phyloP scores from a whole-genome alignment of 768 basidiomycete species.

The Amanita brunnescens region DNA sequence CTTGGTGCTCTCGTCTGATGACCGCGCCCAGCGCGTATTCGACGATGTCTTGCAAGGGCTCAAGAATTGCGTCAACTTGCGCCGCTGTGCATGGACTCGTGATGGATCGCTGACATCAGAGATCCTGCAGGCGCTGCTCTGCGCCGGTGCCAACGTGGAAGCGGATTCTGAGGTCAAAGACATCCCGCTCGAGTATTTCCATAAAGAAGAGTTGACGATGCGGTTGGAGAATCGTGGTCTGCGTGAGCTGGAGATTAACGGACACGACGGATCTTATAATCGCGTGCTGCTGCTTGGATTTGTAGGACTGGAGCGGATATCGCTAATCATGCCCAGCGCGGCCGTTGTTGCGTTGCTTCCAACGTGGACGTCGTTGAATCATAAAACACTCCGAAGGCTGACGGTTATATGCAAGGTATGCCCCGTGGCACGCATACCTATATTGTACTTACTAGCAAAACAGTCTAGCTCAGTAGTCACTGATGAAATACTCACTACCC shows the following conservation, averaged over 20 bases:
- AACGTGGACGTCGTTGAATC: conserved; percentile 40
- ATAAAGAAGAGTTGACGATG: background rate
- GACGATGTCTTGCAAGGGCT: conserved; percentile 41
- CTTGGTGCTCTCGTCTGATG: conserved; percentile 22
- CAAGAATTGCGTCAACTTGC: conserved; percentile 51
- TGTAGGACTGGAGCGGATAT: conserved; percentile 42
- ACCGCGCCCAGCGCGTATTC: conserved; percentile 16
- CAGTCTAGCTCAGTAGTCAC: conserved; percentile 53
- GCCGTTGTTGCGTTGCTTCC: conserved; percentile 41
- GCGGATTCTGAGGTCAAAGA: background rate
- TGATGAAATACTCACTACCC: conserved; percentile 39
- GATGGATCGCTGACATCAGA: conserved; percentile 61
- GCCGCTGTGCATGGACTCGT: conserved; percentile 69
- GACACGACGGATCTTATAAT: conserved; percentile 50
- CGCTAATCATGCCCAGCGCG: conserved; percentile 67
- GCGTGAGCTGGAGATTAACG: conserved; percentile 62
- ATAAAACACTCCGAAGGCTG: conserved; percentile 41
- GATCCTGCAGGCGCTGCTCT: conserved; percentile 43
- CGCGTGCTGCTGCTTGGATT: conserved; percentile 43
- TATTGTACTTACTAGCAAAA: background rate
- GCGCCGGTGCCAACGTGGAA: background rate
- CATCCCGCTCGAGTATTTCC: background rate
- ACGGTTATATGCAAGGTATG: conserved; percentile 65
- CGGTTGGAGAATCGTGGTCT: background rate
- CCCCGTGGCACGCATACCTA: background rate